Evolutionary conservation across 805 yeast species (phyloP), one percentile per base, ranked within the genome.

Genomic region (Priceomyces carsonii): DNA sequence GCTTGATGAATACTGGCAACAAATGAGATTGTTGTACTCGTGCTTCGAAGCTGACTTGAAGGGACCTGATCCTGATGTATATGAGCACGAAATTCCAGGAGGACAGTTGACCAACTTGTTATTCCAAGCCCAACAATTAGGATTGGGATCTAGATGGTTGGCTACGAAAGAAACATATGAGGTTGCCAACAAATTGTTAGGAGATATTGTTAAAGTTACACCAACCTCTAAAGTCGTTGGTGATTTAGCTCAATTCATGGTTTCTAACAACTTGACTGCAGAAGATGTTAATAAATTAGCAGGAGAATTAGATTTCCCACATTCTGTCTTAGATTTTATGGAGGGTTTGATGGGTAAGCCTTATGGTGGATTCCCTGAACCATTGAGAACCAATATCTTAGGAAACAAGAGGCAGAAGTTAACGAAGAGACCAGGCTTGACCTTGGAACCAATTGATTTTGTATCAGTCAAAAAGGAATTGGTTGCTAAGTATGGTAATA

Each of bases 141-240:
- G 99, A 42, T 76, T 93, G 47, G 99, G 99, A 50, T 84, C 85
- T 51, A 89, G 86, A 71, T 93, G 99, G 99, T 75, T 77, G 45
- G 95, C 87, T 69, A 93, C 99, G 33, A 93, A 93, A 77, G 83
- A 79, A 61, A 93, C 96, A 18, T 93, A 93, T 69, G 83, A 82
- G 63, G 83, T 81, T 50, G 99, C 99, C 39, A 93, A 93, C 71
- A 66, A 75, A 53, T 74, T 93, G 44, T 75, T 93, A 46, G 99
- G 99, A 45, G 99, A 93, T 62, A 79, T 93, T 59, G 98, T 93
- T 54, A 93, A 93, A 73, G 99, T 93, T 35, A 93, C 99, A 8
- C 99, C 99, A 42, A 93, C 99, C 16, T 90, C 98, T n/a, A 93
- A 93, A 74, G 99, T 93, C 55, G 99, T 93, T 45, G 99, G 99